Evolutionary conservation across 176 grass and related monocot species (phyloP), one percentile per base, ranked within the genome.

Genomic region (Musa itinerans): DNA sequence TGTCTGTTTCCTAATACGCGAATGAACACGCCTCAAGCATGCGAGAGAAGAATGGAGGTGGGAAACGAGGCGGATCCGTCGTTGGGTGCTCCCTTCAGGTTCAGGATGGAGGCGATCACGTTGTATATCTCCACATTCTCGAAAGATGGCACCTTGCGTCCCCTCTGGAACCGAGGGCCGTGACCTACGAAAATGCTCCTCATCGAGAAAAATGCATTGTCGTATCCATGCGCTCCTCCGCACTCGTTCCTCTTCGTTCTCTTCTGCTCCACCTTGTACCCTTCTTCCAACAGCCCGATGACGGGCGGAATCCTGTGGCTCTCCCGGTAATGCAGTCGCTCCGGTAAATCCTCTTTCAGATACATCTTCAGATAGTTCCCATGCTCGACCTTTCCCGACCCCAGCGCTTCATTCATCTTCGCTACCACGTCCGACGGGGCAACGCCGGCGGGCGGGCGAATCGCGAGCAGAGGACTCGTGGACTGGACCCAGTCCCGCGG

Each of bases 81-180:
- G 83, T 99, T 99, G 2, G 78, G 69, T 50, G 95, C 95, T 11
- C 84, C 82, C 54, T 87, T 82, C 74, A 99, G 61, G 69, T 84
- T 81, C 16, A 99, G 91, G 68, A 99, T 94, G 23, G 78, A 83
- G 65, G 90, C 53, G 19, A 99, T 86, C 20, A 91, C 82, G 83
- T 99, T 99, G 81, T 89, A 93, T 71, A 99, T 89, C 80, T 99
- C 54, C 78, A 94, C 90, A 75, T 99, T 99, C 58, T 89, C 83
- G 64, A 99, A 94, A 10, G 95, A 99, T 21, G 82, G 72, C 23
- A 99, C 80, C 53, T 86, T 93, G 65, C 74, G 91, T 62, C 86
- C 88, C 10, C 15, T 77, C n/a, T 83, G 81, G 22, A 94, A 94
- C 73, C 81, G 90, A 75, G 95, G 95, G 10, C 95, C 95, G 1